Conservation (phyloP, 176 grass and related monocot genomes). For the Ananas comosus region DNA sequence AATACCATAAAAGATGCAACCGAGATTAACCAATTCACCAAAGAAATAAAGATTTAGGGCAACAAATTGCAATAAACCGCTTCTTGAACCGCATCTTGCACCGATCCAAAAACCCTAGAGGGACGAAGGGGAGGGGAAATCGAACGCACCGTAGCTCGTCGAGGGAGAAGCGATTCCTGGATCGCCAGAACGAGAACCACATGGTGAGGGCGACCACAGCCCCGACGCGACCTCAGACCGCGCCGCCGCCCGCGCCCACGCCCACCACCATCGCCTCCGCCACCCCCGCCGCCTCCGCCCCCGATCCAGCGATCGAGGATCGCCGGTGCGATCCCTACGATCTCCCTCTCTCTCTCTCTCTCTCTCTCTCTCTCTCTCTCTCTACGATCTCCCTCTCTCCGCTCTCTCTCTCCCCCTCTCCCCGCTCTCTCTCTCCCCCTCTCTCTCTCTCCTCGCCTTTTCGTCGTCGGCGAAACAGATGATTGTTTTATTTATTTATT, state of each 20-base stretch:
- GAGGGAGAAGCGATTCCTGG: slow-evolving; percentile 84
- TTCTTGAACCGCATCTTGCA: not conserved
- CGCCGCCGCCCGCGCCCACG: not conserved
- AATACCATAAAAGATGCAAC: too few relatives aligned
- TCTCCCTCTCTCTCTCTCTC: not conserved
- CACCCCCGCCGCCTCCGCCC: not conserved
- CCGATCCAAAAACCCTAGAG: slow-evolving; percentile 22
- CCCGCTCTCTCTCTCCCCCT: not conserved
- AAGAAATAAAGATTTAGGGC: too few relatives aligned
- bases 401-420: not conserved
- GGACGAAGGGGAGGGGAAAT: not conserved
- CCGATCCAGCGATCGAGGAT: not conserved
- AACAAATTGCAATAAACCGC: too few relatives aligned
- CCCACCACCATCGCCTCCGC: not conserved
- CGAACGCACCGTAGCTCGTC: slow-evolving; percentile 81
- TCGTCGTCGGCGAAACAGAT: not conserved
- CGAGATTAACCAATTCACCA: too few relatives aligned
- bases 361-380: not conserved
- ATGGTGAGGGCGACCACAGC: slow-evolving; percentile 31
- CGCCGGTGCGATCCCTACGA: not conserved
- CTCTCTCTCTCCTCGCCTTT: not conserved
- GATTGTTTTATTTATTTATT: too few relatives aligned
- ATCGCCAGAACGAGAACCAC: slow-evolving; percentile 85
- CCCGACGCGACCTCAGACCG: not conserved
- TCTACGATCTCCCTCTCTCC: not conserved